Evolutionary conservation across 1,139 yeast genomes (phyloP).

Genomic region (Candida labiduridarum): DNA sequence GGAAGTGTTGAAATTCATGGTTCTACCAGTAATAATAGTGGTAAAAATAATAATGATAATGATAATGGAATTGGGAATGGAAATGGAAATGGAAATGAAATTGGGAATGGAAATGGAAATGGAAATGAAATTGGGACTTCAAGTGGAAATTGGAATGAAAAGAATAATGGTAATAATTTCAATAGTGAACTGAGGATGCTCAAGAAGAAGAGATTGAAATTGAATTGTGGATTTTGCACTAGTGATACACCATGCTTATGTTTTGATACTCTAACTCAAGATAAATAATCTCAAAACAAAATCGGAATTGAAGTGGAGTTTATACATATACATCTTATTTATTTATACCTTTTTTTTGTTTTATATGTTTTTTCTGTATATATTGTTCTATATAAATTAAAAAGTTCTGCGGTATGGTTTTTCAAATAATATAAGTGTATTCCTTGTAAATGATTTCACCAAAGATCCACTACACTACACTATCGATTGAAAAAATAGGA

Average conservation of each 20-base stretch:
- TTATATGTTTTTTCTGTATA: conserved; percentile 12
- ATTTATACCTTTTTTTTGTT: conserved; percentile 1
- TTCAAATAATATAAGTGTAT: neutral
- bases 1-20: conserved; percentile 18
- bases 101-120: neutral
- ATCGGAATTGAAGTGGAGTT: conserved; percentile 12
- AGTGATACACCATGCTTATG: conserved; percentile 46
- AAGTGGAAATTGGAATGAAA: conserved; percentile 1
- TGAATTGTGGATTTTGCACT: conserved; percentile 46
- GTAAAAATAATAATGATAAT: neutral
- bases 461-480: too few species aligned
- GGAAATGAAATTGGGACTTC: neutral
- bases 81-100: too few species aligned
- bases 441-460: too few species aligned
- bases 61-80: neutral
- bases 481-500: too few species aligned
- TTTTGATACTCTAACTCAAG: conserved; percentile 27
- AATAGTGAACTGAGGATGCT: conserved; percentile 8
- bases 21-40: neutral
- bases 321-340: neutral
- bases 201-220: conserved; percentile 17
- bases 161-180: conserved; percentile 4
- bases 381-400: conserved; percentile 10
- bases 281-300: conserved; percentile 15
- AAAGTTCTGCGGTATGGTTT: neutral